Evolutionary conservation across 129 eudicot genomes (phyloP).

Genomic region (Sambucus nigra): DNA sequence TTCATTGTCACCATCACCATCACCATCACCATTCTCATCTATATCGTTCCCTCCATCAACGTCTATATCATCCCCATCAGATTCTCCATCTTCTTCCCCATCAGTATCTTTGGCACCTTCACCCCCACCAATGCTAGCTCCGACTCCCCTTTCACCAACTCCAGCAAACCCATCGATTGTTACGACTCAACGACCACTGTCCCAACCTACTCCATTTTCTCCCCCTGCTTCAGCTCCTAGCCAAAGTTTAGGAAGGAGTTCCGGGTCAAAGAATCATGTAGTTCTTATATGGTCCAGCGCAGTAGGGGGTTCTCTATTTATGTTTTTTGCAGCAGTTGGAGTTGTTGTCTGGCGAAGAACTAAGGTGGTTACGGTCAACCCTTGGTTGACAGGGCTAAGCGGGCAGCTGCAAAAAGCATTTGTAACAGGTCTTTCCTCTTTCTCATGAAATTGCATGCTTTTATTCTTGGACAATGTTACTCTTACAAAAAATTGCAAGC

Average conservation of each 20-base stretch:
- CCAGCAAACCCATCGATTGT: slow-evolving; percentile 18
- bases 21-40: slow-evolving; percentile 21
- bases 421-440: slow-evolving; percentile 46
- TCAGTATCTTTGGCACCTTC: slow-evolving; percentile 23
- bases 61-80: slow-evolving; percentile 19
- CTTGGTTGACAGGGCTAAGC: slow-evolving; percentile 82
- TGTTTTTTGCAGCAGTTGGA: slow-evolving; percentile 33
- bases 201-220: slow-evolving; percentile 27
- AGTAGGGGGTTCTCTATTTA: slow-evolving; percentile 35
- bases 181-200: slow-evolving; percentile 10
- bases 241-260: background rate
- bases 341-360: slow-evolving; percentile 33
- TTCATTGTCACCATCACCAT: slow-evolving; percentile 11
- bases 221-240: slow-evolving; percentile 28
- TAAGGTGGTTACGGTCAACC: slow-evolving; percentile 54
- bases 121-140: slow-evolving; percentile 23
- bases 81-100: slow-evolving; percentile 27
- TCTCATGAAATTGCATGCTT: background rate
- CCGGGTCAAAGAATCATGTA: slow-evolving; percentile 27
- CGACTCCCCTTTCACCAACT: slow-evolving; percentile 25
- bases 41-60: slow-evolving; percentile 26
- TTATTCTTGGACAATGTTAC: too few species aligned
- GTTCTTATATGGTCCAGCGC: slow-evolving; percentile 37
- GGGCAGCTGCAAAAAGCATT: slow-evolving; percentile 82
- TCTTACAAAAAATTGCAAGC: too few species aligned